Percentiles rank a stretch among this genome's conserved stretches.
These are phyloP conservation scores for Ilyonectria destructans DNA, from an alignment of 2,329 filamentous ascomycete species.

Conservation along the genomic window DNA sequence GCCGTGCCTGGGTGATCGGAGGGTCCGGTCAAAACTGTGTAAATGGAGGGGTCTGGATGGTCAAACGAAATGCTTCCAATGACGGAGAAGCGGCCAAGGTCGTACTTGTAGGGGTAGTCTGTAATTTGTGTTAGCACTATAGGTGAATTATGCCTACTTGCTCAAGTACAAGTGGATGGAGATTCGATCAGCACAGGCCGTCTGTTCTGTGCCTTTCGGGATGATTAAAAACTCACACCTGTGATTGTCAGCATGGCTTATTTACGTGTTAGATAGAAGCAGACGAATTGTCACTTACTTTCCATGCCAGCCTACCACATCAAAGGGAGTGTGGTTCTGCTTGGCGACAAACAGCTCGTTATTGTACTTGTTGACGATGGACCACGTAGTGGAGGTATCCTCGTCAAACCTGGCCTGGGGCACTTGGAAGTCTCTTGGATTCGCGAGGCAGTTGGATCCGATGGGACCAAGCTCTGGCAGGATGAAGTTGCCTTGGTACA, in stretches of 20 bases:
- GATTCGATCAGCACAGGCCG: neutral
- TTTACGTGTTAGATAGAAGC: neutral
- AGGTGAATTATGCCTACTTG: neutral
- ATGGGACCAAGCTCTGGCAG: constrained; percentile 82
- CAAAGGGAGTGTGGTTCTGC: constrained; percentile 83
- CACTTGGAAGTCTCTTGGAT: constrained; percentile 81
- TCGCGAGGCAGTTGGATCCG: constrained; percentile 81
- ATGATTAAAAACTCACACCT: constrained; percentile 35
- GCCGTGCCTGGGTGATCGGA: constrained; percentile 75
- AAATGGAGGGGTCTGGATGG: constrained; percentile 86
- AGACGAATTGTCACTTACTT: constrained; percentile 70
- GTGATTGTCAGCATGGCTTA: constrained; percentile 14
- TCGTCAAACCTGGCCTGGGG: constrained; percentile 80
- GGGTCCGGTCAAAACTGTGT: constrained; percentile 78
- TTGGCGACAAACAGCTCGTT: constrained; percentile 70
- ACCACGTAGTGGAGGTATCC: constrained; percentile 66
- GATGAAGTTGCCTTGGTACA: constrained; percentile 80
- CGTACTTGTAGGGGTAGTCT: constrained; percentile 82
- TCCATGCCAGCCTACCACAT: constrained; percentile 87
- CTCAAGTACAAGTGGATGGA: too few relatives aligned
- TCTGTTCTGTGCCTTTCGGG: too few relatives aligned
- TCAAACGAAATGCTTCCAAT: constrained; percentile 78
- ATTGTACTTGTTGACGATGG: constrained; percentile 76
- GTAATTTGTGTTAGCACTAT: constrained; percentile 1
- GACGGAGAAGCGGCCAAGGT: constrained; percentile 82